Evolutionary conservation across 2,329 filamentous ascomycete species (phyloP).

Genomic region (Fusarium kyushuense): DNA sequence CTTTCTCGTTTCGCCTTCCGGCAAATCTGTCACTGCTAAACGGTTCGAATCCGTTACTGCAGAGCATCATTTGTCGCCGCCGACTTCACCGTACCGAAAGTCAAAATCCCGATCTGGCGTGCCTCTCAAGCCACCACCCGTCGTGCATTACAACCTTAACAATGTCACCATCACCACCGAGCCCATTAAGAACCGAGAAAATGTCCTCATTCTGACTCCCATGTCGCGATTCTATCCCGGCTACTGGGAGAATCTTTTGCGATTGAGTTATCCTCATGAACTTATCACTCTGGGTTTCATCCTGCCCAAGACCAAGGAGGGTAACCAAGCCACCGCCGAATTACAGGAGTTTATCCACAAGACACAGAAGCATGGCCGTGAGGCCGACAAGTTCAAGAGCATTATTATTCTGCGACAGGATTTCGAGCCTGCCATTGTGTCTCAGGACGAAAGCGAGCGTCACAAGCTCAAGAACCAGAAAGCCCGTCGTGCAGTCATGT

Average conservation of each 20-base stretch:
- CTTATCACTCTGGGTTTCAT: constrained; percentile 97
- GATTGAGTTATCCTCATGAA: constrained; percentile 89
- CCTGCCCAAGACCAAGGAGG: constrained; percentile 91
- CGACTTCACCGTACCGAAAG: constrained; percentile 59
- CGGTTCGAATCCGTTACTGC: constrained; percentile 60
- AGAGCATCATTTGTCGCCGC: constrained; percentile 59
- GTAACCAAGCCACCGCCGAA: constrained; percentile 84
- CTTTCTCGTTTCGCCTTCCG: constrained; percentile 69
- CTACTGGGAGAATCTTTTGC: constrained; percentile 94
- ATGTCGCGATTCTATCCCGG: constrained; percentile 92
- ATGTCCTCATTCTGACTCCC: constrained; percentile 90
- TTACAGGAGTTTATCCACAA: constrained; percentile 87
- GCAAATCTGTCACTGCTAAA: constrained; percentile 62
- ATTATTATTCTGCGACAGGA: constrained; percentile 96
- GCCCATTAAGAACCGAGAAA: constrained; percentile 83
- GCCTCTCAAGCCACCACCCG: constrained; percentile 74
- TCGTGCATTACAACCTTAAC: constrained; percentile 94
- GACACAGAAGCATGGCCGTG: constrained; percentile 81
- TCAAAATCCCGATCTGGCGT: constrained; percentile 51
- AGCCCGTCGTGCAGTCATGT: constrained; percentile 86
- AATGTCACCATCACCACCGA: constrained; percentile 85
- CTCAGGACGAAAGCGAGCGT: constrained; percentile 87
- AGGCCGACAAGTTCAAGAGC: constrained; percentile 87
- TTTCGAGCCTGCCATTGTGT: constrained; percentile 83
- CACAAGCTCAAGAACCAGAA: constrained; percentile 95